Conservation (phyloP, 2,329 filamentous ascomycete genomes). For the Cytospora piceae region DNA sequence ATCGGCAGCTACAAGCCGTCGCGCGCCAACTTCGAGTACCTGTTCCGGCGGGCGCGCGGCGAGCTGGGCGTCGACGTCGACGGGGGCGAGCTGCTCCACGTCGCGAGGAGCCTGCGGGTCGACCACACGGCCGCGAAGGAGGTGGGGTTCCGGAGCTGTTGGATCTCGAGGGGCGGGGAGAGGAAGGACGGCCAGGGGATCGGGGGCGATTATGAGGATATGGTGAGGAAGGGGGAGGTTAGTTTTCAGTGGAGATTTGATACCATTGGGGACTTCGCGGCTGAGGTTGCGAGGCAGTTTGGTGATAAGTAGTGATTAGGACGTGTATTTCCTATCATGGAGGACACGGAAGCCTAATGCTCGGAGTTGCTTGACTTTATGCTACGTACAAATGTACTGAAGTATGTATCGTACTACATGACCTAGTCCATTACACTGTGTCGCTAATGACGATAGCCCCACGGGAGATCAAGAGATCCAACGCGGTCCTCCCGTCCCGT, state of each 20-base stretch:
- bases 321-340: neutral
- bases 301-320: conserved; percentile 16
- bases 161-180: conserved; percentile 63
- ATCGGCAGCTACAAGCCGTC: conserved; percentile 75
- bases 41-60: conserved; percentile 56
- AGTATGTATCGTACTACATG: neutral
- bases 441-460: neutral
- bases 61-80: conserved; percentile 57
- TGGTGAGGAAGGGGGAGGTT: conserved; percentile 36
- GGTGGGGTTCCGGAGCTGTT: conserved; percentile 63
- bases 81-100: conserved; percentile 63
- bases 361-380: neutral
- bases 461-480: conserved; percentile 1
- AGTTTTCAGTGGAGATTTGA: conserved; percentile 45
- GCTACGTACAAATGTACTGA: neutral
- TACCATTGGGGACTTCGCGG: conserved; percentile 45
- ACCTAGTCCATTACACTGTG: neutral
- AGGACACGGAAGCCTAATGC: neutral
- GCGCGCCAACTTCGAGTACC: conserved; percentile 65
- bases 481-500: neutral
- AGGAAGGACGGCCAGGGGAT: conserved; percentile 34
- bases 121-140: conserved; percentile 69
- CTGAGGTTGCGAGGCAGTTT: conserved; percentile 47
- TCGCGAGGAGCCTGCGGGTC: conserved; percentile 68
- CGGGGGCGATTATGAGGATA: conserved; percentile 26